Conservation (phyloP, 2,329 filamentous ascomycete species). For the Colletotrichum theobromicola region DNA sequence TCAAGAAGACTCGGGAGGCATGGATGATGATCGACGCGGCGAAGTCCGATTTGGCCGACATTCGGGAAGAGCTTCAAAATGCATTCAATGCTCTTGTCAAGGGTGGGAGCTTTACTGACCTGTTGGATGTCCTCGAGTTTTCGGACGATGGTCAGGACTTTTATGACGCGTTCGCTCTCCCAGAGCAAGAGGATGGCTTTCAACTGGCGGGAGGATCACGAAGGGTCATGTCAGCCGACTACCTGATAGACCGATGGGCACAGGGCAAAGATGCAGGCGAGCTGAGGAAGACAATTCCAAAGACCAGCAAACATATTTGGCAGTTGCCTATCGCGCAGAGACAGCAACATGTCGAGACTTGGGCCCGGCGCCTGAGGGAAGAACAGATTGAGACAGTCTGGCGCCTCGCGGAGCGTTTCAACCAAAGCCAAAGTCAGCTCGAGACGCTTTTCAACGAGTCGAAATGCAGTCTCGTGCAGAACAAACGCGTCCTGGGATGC, state of each 20-base stretch:
- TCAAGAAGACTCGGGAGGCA: constrained; percentile 33
- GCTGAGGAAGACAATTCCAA: constrained; percentile 22
- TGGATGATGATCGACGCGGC: constrained; percentile 48
- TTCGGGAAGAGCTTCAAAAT: constrained; percentile 32
- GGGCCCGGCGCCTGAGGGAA: constrained; percentile 49
- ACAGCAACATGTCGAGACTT: constrained; percentile 34
- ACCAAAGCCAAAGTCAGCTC: constrained; percentile 44
- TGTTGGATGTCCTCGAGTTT: constrained; percentile 56
- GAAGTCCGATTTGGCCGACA: constrained; percentile 36
- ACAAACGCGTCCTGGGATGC: constrained; percentile 68
- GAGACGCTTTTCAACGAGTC: constrained; percentile 48
- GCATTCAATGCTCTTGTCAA: constrained; percentile 22
- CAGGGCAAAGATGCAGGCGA: neutral
- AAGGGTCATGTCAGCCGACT: constrained; percentile 44
- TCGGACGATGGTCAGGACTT: constrained; percentile 53
- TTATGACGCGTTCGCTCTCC: constrained; percentile 61
- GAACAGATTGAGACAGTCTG: constrained; percentile 54
- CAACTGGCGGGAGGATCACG: constrained; percentile 48
- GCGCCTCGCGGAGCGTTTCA: constrained; percentile 42
- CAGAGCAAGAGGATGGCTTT: constrained; percentile 50
- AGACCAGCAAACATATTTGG: constrained; percentile 54
- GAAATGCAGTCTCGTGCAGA: constrained; percentile 48
- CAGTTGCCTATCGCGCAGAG: constrained; percentile 33
- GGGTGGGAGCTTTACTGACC: constrained; percentile 22
- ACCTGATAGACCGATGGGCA: constrained; percentile 62